Evolutionary conservation across 257 asterid species (phyloP), one percentile per base, ranked within the genome.

Genomic region (Scutellaria galericulata): DNA sequence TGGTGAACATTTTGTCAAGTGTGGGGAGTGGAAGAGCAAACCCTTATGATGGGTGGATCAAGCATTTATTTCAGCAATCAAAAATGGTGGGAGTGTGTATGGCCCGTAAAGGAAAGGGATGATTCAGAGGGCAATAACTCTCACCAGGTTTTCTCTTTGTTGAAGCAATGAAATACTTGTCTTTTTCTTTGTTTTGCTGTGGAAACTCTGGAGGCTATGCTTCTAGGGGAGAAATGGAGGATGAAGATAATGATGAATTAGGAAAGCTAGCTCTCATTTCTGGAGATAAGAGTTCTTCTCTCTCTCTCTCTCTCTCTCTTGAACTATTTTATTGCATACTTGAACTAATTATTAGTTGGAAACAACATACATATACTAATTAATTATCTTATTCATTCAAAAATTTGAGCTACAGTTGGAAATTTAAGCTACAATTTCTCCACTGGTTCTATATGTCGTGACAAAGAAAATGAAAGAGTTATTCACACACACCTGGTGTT

Each of bases 1-100:
- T 79, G 75, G 61, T 73, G 64, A 77, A 74, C 96, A 89, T 91
- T 47, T 54, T 42, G 6, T 39, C 73, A 18, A 52, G 3, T 41
- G 37, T n/a, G 3, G 54, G n/a, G 55, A 65, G 22, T 48, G 48
- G 13, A 50, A 42, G 15, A 31, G 44, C 5, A 69, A 59, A 73
- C 76, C 66, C 75, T 74, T 75, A 13, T 39, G 39, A 35, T 15
- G 45, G 59, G 22, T n/a, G 64, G 66, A 71, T 58, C 37, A 15
- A 66, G 48, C 61, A 77, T 78, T 66, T 62, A 63, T 53, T 68
- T 68, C 47, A 5, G 77, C 56, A 74, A 77, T 66, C 66, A 66
- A 42, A 40, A 5, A 37, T 40, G 55, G 22, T 9, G 13, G 13
- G 27, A 41, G 18, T 35, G 18, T 35, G 56, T 65, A 55, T 63